Evolutionary conservation across 106 monocot species (phyloP), one percentile per base, ranked within the genome.

Genomic region (Dendrobium officinale): DNA sequence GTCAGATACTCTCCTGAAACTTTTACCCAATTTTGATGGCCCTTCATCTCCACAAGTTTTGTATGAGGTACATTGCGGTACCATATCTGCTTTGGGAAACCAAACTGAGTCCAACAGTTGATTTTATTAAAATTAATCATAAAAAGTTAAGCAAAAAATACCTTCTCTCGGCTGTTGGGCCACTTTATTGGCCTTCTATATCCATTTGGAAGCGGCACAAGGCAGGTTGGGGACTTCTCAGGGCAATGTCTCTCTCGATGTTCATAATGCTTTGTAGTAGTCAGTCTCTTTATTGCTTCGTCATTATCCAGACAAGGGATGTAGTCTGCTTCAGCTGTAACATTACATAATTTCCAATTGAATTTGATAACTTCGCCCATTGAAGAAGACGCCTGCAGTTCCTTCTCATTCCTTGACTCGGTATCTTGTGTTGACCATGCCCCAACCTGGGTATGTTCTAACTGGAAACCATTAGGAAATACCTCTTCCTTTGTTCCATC

Each of bases 201-300:
- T 77, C 95, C 95, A 7, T 91, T 89, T 41, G 93, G 95, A 80
- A 95, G 89, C 48, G 89, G 88, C 55, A 95, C 93, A 80, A 95
- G 91, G 86, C 95, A 95, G 79, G 89, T 88, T 18, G 91, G 91
- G 11, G 79, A 80, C 68, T 89, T 81, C 42, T 91, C 88, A 79
- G 95, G 95, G 55, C 95, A 95, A 79, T 95, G 95, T 76, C 95
- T 89, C 44, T 95, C 95, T 73, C 92, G 80, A 77, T 95, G 95
- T 72, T 95, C 91, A 55, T 95, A 95, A 76, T 95, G 95, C 64
- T 91, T 91, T 17, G 91, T 95, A 31, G 82, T 89, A 41, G 29
- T 82, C 64, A 95, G 87, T 56, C 85, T 91, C 77, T 77, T 80
- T 64, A 93, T 93, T 7, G 93, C 92, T 61, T 83, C 67, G 40